A percentile compares a stretch with the other conserved stretches of the same genome.
These are phyloP conservation scores for Diaporthe ilicicola DNA, from an alignment of 2,329 filamentous ascomycete genomes.

Conservation along the genomic window DNA sequence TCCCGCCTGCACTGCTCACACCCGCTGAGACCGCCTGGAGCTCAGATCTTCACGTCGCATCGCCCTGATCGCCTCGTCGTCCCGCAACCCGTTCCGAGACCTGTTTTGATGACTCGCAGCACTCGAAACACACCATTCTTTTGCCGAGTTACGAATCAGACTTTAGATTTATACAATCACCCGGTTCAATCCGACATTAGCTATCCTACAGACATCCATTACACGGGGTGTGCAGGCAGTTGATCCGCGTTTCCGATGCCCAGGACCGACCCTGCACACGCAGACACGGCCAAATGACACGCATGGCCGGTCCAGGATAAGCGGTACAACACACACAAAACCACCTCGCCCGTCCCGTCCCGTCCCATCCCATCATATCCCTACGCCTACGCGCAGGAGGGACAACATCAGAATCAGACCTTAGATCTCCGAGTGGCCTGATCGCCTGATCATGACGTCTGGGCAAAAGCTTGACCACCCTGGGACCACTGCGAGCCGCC, in stretches of 20 bases:
- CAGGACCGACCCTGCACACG: conserved; percentile 7
- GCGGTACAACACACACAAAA: not conserved
- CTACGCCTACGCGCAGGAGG: not conserved
- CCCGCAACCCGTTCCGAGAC: not conserved
- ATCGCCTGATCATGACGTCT: conserved; percentile 19
- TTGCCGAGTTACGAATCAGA: conserved; percentile 23
- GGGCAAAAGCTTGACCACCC: conserved; percentile 16
- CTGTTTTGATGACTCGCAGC: conserved; percentile 19
- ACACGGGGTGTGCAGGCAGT: not conserved
- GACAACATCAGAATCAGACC: not conserved
- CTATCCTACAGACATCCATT: not conserved
- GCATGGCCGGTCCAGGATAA: conserved; percentile 1
- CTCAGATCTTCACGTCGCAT: not conserved
- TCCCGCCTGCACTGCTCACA: not conserved
- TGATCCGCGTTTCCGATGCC: conserved; percentile 3
- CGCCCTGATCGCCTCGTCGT: not conserved
- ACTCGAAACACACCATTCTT: conserved; percentile 16
- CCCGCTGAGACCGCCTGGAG: conserved; percentile 4
- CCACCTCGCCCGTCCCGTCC: not conserved
- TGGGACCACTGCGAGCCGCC: conserved; percentile 10
- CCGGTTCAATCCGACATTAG: conserved; percentile 13
- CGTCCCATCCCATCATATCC: conserved; percentile 12
- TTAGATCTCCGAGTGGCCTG: conserved; percentile 16
- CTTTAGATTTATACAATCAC: conserved; percentile 16
- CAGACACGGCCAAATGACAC: not conserved